Conservation (phyloP, 2,329 filamentous ascomycete species). For the Xylariaceae sp. region DNA sequence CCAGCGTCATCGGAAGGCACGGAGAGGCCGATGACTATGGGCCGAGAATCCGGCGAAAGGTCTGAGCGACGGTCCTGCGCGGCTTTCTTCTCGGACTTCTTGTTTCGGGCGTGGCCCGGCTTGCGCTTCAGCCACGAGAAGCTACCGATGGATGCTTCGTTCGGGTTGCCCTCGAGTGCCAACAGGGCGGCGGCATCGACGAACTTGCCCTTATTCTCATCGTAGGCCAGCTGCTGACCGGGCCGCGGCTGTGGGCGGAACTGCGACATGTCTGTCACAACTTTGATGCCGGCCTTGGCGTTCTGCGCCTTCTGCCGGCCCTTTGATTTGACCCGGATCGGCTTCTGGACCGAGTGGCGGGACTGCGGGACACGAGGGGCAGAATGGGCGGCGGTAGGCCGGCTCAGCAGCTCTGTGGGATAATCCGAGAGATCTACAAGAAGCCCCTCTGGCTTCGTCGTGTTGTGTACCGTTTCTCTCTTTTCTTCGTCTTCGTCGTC, state of each 20-base stretch:
- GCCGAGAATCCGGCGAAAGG: slow-evolving; percentile 61
- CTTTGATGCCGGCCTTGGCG: slow-evolving; percentile 54
- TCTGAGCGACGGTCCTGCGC: slow-evolving; percentile 29
- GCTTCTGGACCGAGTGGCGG: slow-evolving; percentile 31
- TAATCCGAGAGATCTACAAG: slow-evolving; percentile 18
- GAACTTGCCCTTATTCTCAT: slow-evolving; percentile 36
- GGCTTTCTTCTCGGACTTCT: slow-evolving; percentile 18
- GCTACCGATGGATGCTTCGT: slow-evolving; percentile 45
- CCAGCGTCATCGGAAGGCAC: slow-evolving; percentile 47
- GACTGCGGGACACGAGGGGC: slow-evolving; percentile 10
- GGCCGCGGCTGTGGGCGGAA: slow-evolving; percentile 39
- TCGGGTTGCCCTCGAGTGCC: slow-evolving; percentile 50
- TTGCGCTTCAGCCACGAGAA: slow-evolving; percentile 49
- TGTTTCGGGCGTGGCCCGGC: slow-evolving; percentile 14
- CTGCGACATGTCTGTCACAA: slow-evolving; percentile 62
- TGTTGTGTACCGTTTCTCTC: slow-evolving; percentile 1
- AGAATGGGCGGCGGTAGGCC: slow-evolving; percentile 7
- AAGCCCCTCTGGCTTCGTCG: slow-evolving; percentile 10
- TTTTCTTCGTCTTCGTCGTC: slow-evolving; percentile 16
- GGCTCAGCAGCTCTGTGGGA: slow-evolving; percentile 7
- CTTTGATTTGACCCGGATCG: slow-evolving; percentile 47
- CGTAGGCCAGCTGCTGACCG: slow-evolving; percentile 21
- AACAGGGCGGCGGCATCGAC: slow-evolving; percentile 52
- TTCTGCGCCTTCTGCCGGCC: slow-evolving; percentile 55
- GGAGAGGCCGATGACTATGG: slow-evolving; percentile 65